Conservation (phyloP, 129 eudicot species). For the Tagetes erecta region DNA sequence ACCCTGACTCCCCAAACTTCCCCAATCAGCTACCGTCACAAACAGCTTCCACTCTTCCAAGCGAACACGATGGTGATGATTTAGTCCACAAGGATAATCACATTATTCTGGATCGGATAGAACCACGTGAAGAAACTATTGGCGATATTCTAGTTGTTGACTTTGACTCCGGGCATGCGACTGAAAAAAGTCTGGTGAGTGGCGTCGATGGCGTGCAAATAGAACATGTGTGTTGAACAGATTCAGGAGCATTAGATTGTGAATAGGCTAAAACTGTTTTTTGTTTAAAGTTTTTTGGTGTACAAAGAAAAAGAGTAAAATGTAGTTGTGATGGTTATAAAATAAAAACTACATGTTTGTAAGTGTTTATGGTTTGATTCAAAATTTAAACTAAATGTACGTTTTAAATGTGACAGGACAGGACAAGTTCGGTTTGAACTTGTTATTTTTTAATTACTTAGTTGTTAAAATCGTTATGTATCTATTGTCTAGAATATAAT, state of each 20-base stretch:
- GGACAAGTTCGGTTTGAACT: too few relatives aligned
- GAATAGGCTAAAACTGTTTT: not conserved
- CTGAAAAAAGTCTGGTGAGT: not conserved
- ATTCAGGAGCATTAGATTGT: not conserved
- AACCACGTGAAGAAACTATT: slow-evolving; percentile 9
- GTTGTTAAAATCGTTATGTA: too few relatives aligned
- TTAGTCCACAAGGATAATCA: slow-evolving; percentile 10
- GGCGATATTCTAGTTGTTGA: slow-evolving; percentile 18
- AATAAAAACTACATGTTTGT: too few relatives aligned
- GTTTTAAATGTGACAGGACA: too few relatives aligned
- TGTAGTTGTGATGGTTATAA: not conserved
- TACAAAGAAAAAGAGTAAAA: too few relatives aligned
- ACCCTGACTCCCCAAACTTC: slow-evolving; percentile 35
- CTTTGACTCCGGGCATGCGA: slow-evolving; percentile 21
- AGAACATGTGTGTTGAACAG: slow-evolving; percentile 19
- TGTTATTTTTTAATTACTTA: too few relatives aligned
- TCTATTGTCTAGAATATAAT: too few relatives aligned
- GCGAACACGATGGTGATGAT: not conserved
- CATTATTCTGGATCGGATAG: not conserved
- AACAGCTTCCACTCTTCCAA: slow-evolving; percentile 1
- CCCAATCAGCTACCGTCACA: slow-evolving; percentile 16
- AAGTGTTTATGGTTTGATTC: too few relatives aligned
- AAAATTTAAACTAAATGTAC: too few relatives aligned
- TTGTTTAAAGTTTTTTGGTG: not conserved
- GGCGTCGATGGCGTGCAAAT: slow-evolving; percentile 5